Conservation (phyloP, 2,329 filamentous ascomycete species). For the Colletotrichum sp. region DNA sequence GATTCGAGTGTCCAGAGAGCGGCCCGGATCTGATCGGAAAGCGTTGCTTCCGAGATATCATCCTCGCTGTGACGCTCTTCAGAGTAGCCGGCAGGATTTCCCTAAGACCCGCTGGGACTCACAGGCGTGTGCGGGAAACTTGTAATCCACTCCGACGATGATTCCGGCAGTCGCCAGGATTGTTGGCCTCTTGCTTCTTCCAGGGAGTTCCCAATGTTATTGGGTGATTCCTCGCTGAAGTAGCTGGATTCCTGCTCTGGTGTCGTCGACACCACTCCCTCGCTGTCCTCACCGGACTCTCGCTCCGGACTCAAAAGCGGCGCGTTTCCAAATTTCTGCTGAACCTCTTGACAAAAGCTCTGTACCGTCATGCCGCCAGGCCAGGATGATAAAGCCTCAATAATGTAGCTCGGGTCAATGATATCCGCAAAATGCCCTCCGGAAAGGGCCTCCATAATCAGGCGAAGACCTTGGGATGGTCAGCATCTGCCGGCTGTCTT, state of each 20-base stretch:
- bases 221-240: not conserved
- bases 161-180: not conserved
- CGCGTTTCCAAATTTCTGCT: not conserved
- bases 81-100: not conserved
- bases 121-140: not conserved
- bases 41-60: not conserved
- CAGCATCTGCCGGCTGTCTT: not conserved
- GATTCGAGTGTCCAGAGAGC: constrained; percentile 20
- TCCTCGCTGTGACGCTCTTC: not conserved
- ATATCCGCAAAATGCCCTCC: not conserved
- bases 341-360: not conserved
- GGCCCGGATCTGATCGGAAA: not conserved
- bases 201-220: not conserved
- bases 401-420: not conserved
- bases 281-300: not conserved
- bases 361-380: not conserved
- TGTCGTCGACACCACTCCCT: not conserved
- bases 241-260: not conserved
- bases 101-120: not conserved
- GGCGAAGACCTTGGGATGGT: constrained; percentile 25
- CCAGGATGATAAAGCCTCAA: not conserved
- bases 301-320: not conserved
- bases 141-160: not conserved
- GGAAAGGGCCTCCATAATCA: constrained; percentile 23
- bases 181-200: not conserved